Base-by-base conservation (phyloP, 345 rosid species). In the Psidium friedrichsthalianum region DNA sequence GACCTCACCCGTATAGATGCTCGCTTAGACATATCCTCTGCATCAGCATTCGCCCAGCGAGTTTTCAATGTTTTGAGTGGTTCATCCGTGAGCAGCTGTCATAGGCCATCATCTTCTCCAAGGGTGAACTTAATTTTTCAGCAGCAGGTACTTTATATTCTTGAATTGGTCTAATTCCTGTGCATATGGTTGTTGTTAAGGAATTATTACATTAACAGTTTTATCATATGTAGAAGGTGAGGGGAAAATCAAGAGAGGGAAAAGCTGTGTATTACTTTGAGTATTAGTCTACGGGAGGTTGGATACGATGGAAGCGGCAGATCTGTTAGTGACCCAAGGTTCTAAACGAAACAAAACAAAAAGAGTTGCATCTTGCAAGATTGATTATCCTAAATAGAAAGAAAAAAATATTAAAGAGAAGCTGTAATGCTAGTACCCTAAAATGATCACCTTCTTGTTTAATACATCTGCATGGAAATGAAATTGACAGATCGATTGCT, bases 1-100 rank as follows among this genome's bases (percentile, higher is more conserved):
- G 99, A 96, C 74, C 90, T 95, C 21, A 96, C 96, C 76, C 88
- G 98, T 83, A 82, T 95, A 7, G 98, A 96, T 88, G 96, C 95
- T 88, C 95, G 98, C 82, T 84, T 95, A 47, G 96, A 96, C 90
- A 27, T 95, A 44, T 88, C 88, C 82, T 95, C 99, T 24, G 96
- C 89, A 78, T 86, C 96, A 78, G 92, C 95, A 22, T 84, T 96
- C 58, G 91, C 92, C 59, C 89, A 88, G 89, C 90, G 84, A 85
- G 84, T 92, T 83, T 87, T 91, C 84, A 91, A 92, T 56, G 82
- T 85, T 40, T 85, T 93, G 29, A 88, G 82, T 87, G 85, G 87
- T 81, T 88, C 93, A 83, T 87, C 95, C 52, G 89, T 74, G 29
- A 85, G 88, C 57, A 86, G 83, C 82, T 91, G 85, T 52, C 93